A percentile compares a stretch with the other conserved stretches of the same genome.
These are phyloP conservation scores for Terfezia boudieri DNA, from an alignment of 495 filamentous ascomycete species.

Conservation along the genomic window DNA sequence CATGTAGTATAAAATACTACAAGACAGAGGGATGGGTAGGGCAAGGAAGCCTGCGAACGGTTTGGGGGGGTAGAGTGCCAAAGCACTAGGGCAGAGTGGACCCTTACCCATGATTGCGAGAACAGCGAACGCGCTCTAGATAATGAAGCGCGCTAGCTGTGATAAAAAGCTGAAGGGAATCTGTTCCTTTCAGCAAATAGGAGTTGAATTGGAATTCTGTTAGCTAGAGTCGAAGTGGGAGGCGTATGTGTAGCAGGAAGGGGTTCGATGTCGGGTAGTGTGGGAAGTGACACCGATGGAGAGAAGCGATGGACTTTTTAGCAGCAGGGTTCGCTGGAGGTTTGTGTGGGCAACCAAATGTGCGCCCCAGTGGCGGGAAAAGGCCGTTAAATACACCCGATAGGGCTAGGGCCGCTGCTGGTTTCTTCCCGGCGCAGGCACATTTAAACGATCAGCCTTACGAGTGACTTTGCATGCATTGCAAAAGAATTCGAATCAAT, in stretches of 20 bases:
- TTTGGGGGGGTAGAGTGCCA: constrained; percentile 1
- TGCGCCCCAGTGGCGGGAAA: too few relatives aligned
- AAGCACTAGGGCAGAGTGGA: background rate
- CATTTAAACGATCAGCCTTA: too few relatives aligned
- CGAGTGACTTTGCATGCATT: too few relatives aligned
- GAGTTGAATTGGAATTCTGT: background rate
- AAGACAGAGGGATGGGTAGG: constrained; percentile 8
- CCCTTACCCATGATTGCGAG: constrained; percentile 82
- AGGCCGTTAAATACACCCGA: too few relatives aligned
- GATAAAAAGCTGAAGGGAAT: constrained; percentile 6
- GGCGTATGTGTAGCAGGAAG: too few relatives aligned
- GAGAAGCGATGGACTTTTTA: constrained; percentile 23
- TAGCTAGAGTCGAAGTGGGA: too few relatives aligned
- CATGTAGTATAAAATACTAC: constrained; percentile 1
- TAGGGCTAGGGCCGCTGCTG: too few relatives aligned
- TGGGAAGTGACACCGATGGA: constrained; percentile 19
- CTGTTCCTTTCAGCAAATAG: constrained; percentile 2
- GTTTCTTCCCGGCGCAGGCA: too few relatives aligned
- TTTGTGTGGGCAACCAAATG: too few relatives aligned
- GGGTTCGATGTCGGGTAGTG: too few relatives aligned
- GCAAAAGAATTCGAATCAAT: too few relatives aligned
- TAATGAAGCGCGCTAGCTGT: constrained; percentile 17
- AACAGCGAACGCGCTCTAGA: constrained; percentile 27
- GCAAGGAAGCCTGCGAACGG: background rate
- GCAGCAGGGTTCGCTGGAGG: constrained; percentile 2